Evolutionary conservation across 2,329 filamentous ascomycete genomes (phyloP), one percentile per base, ranked within the genome.

Genomic region (Xylogone sp.): DNA sequence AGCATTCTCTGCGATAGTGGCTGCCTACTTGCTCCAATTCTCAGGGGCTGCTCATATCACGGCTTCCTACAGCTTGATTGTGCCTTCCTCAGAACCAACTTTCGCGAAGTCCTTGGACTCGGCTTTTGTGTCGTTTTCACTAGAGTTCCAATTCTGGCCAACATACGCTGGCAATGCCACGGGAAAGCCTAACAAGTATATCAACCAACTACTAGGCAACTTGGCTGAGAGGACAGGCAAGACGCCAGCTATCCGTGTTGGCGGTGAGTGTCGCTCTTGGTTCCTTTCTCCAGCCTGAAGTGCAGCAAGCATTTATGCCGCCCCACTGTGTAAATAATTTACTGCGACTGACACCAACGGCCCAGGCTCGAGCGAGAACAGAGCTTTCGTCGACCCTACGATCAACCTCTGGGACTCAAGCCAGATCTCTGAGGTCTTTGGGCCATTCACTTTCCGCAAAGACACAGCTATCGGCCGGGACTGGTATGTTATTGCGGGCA

Each of bases 351-450:
- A n/a, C n/a, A n/a, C n/a, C n/a, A n/a, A n/a, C n/a, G n/a, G n/a
- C n/a, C n/a, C 21, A 44, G 42, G 42, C n/a, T 8, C 42, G n/a
- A 44, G 42, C n/a, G 42, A 44, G n/a, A 44, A 44, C n/a, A 44
- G 8, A 20, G 42, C 42, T 21, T 44, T 20, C n/a, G 42, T 44
- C n/a, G 42, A 44, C n/a, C 18, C 42, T 44, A 8, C 42, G 21
- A 8, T 44, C n/a, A 7, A 44, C 7, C 8, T 44, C 12, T 44
- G 42, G 42, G 21, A 44, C n/a, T 44, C 42, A 8, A 44, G 42
- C n/a, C 42, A 44, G 21, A 7, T 44, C 12, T 12, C 7, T 8
- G 42, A 44, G 21, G 42, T 44, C n/a, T 44, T 20, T n/a, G 42
- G 42, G 42, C 42, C 42, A 20, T 44, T 44, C 42, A 44, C 7